These are phyloP conservation scores for Ceratobasidium sp. DNA, from an alignment of 1,284 basidiomycete species.

Conservation along the genomic window DNA sequence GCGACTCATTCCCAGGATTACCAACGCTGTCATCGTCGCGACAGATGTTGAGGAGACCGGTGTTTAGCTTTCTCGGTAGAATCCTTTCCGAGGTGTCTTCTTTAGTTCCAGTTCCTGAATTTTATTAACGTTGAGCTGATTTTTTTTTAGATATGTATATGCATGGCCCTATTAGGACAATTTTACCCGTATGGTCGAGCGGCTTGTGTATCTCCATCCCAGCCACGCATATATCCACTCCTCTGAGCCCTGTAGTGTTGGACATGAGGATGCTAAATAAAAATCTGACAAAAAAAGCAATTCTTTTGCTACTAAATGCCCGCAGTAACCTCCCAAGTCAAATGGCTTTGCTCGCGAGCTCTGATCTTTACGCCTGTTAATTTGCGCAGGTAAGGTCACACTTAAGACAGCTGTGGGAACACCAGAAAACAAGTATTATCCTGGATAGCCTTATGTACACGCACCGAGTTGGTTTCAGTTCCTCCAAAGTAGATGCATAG, in stretches of 20 bases:
- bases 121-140: too few relatives aligned
- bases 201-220: conserved; percentile 53
- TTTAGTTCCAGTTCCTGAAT: neutral
- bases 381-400: conserved; percentile 57
- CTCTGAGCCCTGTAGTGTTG: conserved; percentile 56
- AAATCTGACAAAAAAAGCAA: conserved; percentile 42
- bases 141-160: conserved; percentile 51
- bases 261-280: conserved; percentile 42
- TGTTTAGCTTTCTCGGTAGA: conserved; percentile 54
- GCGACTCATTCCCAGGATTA: conserved; percentile 53
- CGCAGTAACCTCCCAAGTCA: conserved; percentile 36
- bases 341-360: conserved; percentile 42
- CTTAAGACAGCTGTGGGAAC: conserved; percentile 46
- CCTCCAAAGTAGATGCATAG: too few relatives aligned
- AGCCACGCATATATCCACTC: conserved; percentile 65
- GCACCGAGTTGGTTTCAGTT: too few relatives aligned
- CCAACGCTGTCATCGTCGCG: conserved; percentile 50
- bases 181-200: conserved; percentile 53
- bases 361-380: conserved; percentile 50
- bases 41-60: conserved; percentile 53
- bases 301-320: too few relatives aligned
- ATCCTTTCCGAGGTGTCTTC: conserved; percentile 46
- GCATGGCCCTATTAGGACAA: conserved; percentile 56
- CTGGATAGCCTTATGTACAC: too few relatives aligned
- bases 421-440: too few relatives aligned